Conservation (phyloP, 2,329 filamentous ascomycete species). For the Aureobasidium uvarum region DNA sequence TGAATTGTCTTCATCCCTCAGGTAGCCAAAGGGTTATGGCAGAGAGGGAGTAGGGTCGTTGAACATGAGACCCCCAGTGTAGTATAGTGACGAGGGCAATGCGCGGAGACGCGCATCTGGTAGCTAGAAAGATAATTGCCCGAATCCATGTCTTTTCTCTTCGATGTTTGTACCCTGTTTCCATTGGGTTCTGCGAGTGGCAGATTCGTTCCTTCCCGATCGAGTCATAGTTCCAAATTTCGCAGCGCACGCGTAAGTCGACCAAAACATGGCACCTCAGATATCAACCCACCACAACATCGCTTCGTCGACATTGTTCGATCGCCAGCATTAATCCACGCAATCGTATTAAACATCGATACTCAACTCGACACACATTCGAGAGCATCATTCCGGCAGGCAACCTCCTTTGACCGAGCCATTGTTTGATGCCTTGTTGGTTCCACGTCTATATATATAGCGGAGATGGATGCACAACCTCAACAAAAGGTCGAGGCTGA, state of each 20-base stretch:
- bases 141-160: not conserved
- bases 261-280: not conserved
- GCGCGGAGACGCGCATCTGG: not conserved
- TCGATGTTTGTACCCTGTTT: no score
- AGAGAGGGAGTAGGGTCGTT: no score
- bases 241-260: not conserved
- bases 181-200: not conserved
- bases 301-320: no score
- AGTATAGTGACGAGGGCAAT: not conserved
- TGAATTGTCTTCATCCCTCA: not conserved
- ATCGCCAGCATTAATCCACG: no score
- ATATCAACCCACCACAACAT: not conserved
- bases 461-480: not conserved
- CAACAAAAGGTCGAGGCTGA: not conserved
- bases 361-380: no score
- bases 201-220: not conserved
- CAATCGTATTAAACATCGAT: no score
- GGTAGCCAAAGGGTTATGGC: not conserved
- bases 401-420: not conserved
- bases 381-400: not conserved
- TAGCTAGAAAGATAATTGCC: not conserved
- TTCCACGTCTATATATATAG: not conserved
- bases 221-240: not conserved
- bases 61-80: not conserved
- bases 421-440: not conserved